phyloP scores from a whole-genome alignment of 305 asterid genomes.

The Rubia tinctorum region DNA sequence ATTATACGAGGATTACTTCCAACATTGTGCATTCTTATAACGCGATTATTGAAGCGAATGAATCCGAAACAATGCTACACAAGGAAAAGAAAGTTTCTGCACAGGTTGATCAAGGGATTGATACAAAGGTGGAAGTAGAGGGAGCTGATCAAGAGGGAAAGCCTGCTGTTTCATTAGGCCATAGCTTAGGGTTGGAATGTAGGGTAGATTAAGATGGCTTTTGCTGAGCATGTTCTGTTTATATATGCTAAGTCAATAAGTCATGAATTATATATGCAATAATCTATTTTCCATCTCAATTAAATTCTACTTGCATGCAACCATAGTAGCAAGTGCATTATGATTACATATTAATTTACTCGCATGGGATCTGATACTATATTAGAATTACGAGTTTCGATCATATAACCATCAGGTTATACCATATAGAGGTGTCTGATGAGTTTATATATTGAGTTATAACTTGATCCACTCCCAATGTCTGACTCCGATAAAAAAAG shows the following conservation, averaged over 20 bases:
- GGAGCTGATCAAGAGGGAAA: conserved; percentile 30
- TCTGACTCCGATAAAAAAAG: not conserved
- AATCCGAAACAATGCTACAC: conserved; percentile 3
- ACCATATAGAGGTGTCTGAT: too few species aligned
- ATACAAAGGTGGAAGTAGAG: conserved; percentile 39
- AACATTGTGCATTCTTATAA: conserved; percentile 19
- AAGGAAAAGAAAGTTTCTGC: conserved; percentile 16
- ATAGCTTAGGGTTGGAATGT: conserved; percentile 23
- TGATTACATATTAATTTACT: too few species aligned
- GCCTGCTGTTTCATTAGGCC: conserved; percentile 20
- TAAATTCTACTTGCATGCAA: not conserved
- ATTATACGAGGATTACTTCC: conserved; percentile 27
- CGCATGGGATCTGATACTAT: too few species aligned
- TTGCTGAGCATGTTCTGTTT: conserved; percentile 7
- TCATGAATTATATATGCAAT: not conserved
- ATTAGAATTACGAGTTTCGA: too few species aligned
- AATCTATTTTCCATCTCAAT: not conserved
- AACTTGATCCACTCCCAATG: too few species aligned
- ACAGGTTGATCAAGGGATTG: conserved; percentile 19
- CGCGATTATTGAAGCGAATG: conserved; percentile 25
- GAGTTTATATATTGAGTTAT: too few species aligned
- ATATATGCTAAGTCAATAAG: not conserved
- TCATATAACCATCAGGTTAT: too few species aligned
- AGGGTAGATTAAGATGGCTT: conserved; percentile 28
- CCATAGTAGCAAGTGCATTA: not conserved